Base-by-base conservation (phyloP, 2,329 filamentous ascomycete species). In the Trichoderma koningii region DNA sequence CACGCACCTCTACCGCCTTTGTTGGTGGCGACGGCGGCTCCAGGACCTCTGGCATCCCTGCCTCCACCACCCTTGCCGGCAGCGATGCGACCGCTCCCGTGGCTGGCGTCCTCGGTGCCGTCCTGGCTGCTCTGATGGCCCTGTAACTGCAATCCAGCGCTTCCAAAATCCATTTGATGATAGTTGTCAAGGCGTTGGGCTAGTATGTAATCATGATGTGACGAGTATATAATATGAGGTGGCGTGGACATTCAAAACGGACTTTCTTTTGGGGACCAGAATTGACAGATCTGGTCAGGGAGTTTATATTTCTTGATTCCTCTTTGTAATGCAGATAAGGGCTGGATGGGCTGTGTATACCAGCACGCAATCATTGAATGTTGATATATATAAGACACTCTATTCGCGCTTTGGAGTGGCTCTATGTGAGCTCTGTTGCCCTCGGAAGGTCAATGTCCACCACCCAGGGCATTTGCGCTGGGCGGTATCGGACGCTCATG, bases 381-480 rank as follows among this genome's bases (percentile, higher is more conserved):
- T 34, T 21, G 47, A 51, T 51, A 41, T 61, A 51, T 28, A 23
- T 10, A 34, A 34, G 9, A 10, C 7, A 34, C 30, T 34, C 30
- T 34, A 3, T 7, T 9, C 30, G 30, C 30, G 30, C 30, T 9
- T 10, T 34, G 9, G 7, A 10, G 30, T 34, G 28, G 10, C 30
- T 28, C 4, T 34, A 34, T 34, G 30, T 34, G 30, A 34, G 30
- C 30, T 10, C 30, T 3, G 23, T 53, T 5, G 67, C 66, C 34
- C 57, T 67, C 7, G 69, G 71, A 42, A 87, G 73, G 28, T 81
- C 77, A 6, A 86, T 66, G 12, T 85, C 80, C 5, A 87, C 72
- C 2, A 87, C 19, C 83, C 83, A 88, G 0, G 83, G 81, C 17
- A 79, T 71, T 48, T 88, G 83, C 10, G 73, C 69, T 12, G 78